phyloP scores from a whole-genome alignment of 257 asterid genomes.

The Asclepias syriaca region DNA sequence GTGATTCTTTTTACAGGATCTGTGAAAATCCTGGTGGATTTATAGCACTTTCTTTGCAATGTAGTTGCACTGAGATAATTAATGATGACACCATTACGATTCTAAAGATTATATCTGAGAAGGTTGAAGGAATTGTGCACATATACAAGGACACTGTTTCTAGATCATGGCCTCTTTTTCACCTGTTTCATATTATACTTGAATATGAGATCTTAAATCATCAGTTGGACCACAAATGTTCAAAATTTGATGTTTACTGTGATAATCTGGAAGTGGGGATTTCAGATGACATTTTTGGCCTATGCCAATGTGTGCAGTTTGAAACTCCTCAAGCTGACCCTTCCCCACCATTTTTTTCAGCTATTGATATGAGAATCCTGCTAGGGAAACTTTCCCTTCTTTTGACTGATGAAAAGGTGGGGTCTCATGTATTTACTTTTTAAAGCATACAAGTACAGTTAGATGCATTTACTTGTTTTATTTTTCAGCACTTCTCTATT shows the following conservation, averaged over 20 bases:
- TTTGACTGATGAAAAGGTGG: conserved; percentile 80
- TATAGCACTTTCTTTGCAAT: conserved; percentile 50
- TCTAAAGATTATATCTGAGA: conserved; percentile 44
- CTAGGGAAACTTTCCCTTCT: conserved; percentile 65
- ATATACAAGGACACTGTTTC: conserved; percentile 33
- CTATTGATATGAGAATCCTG: conserved; percentile 46
- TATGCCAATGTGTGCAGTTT: conserved; percentile 49
- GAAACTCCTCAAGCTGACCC: conserved; percentile 45
- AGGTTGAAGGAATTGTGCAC: conserved; percentile 51
- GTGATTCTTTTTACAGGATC: conserved; percentile 30
- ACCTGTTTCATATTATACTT: conserved; percentile 53
- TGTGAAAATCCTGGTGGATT: conserved; percentile 43
- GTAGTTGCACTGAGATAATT: conserved; percentile 46
- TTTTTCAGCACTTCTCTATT: not conserved
- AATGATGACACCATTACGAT: conserved; percentile 43
- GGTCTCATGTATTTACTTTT: not conserved
- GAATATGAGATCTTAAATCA: conserved; percentile 44
- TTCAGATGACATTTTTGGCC: conserved; percentile 55
- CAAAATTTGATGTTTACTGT: conserved; percentile 45
- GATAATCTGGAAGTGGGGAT: conserved; percentile 64
- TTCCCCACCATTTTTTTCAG: conserved; percentile 35
- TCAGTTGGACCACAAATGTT: conserved; percentile 31
- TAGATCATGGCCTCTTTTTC: conserved; percentile 69
- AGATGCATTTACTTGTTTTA: not conserved
- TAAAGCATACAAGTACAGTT: not conserved